Evolutionary conservation across 495 filamentous ascomycete species (phyloP), one percentile per base, ranked within the genome.

Genomic region (Penicillium silybi): DNA sequence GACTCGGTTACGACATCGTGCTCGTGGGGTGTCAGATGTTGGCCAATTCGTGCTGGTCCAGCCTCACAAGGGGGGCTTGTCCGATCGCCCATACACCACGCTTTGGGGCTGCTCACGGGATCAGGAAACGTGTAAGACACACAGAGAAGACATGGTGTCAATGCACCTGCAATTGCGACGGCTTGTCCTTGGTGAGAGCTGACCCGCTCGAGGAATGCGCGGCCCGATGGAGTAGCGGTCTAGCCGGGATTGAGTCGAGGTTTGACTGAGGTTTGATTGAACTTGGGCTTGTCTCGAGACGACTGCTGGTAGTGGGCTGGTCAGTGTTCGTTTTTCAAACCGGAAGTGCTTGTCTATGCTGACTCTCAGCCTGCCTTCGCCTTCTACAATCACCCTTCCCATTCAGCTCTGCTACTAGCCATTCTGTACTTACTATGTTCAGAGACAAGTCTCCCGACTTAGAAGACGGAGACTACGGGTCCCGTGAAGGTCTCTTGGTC

Each of bases 81-180:
- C 19, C 18, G 44, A 27, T 52, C 20, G 18, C 19, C 52, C 48
- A 48, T 50, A 43, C 48, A 43, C 53, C 50, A 57, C 47, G 50
- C 50, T 13, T 26, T 41, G 23, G 39, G 15, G 26, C 13, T 25
- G 34, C 52, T 50, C 58, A 64, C 54, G 46, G 45, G 48, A 50
- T 47, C 29, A 47, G 1, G 11, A 47, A 56, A 61, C 55, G 47
- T 62, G 61, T 59, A 53, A 64, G 61, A 64, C 58, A 64, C 53
- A 50, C 61, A 64, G 52, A 22, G 19, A 0, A 53, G 18, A 16
- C 19, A 46, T 48, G 52, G 44, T 46, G 44, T 50, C 38, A 56
- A 27, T 32, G 25, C 15, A 39, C 37, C 37, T 39, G 37, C 16
- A 4, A 39, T 17, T 16, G 16, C 16, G 29, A 32, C 11, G 29